Percentiles rank a stretch among this genome's conserved stretches.
phyloP scores from a whole-genome alignment of 164 flowering plant species.

The Annona squamosa region DNA sequence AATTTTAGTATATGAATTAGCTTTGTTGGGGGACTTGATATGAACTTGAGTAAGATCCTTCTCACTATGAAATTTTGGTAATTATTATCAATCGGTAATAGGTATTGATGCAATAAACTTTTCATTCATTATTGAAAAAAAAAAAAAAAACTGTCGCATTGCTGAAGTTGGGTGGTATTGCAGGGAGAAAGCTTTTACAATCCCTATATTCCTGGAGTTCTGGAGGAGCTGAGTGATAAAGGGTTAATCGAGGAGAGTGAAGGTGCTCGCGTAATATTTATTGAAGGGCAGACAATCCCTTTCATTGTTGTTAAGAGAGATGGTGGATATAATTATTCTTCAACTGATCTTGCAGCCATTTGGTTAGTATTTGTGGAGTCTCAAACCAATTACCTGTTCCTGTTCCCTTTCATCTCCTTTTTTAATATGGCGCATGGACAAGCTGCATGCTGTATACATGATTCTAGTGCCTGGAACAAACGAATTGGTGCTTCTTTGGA shows the following conservation, averaged over 20 bases:
- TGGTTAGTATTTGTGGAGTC: slow-evolving; percentile 48
- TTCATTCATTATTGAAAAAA: not conserved
- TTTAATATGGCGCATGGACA: not conserved
- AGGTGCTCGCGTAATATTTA: slow-evolving; percentile 81
- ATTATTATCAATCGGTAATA: too few species aligned
- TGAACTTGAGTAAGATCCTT: too few species aligned
- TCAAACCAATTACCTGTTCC: not conserved
- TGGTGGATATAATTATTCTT: slow-evolving; percentile 94
- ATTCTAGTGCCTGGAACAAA: too few species aligned
- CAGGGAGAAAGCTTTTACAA: slow-evolving; percentile 99
- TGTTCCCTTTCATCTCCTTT: not conserved
- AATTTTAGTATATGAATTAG: too few species aligned
- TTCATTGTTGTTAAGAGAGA: slow-evolving; percentile 93
- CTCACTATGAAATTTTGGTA: too few species aligned
- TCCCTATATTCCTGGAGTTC: slow-evolving; percentile 64
- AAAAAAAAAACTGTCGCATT: not conserved
- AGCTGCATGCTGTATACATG: not conserved
- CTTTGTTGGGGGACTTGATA: not conserved
- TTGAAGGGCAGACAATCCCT: slow-evolving; percentile 76
- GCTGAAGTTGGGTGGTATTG: slow-evolving; percentile 1
- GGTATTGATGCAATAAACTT: not conserved
- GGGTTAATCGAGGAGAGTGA: slow-evolving; percentile 83
- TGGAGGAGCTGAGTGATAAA: slow-evolving; percentile 38
- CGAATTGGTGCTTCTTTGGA: too few species aligned
- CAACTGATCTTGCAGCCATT: slow-evolving; percentile 91